A percentile compares a stretch with the other conserved stretches of the same genome.
These are phyloP conservation scores for Picochlorum costavermella DNA, from an alignment of 139 green algal species.

Conservation along the genomic window DNA sequence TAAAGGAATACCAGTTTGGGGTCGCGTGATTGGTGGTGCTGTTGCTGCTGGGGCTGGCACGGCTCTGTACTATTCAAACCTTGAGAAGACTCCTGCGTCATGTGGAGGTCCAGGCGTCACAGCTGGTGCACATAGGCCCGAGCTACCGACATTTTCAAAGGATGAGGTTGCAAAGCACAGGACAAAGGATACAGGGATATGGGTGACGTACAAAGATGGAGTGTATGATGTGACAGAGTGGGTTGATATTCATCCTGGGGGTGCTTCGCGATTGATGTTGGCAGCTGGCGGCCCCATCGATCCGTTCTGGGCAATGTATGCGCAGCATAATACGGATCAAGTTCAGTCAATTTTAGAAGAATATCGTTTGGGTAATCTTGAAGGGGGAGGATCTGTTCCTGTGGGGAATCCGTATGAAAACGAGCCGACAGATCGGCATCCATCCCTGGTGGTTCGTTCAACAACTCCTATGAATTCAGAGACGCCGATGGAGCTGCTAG, in stretches of 20 bases:
- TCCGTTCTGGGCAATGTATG: conserved; percentile 83
- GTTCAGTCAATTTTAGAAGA: conserved; percentile 55
- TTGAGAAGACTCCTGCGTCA: not conserved
- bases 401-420: conserved; percentile 59
- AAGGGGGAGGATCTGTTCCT: conserved; percentile 12
- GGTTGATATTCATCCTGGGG: conserved; percentile 47
- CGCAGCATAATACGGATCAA: conserved; percentile 64
- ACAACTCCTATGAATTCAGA: conserved; percentile 77
- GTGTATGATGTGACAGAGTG: conserved; percentile 82
- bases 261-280: conserved; percentile 63
- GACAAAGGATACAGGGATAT: conserved; percentile 53
- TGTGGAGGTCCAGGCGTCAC: not conserved
- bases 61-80: no score
- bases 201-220: conserved; percentile 78
- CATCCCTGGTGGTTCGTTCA: conserved; percentile 49
- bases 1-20: no score
- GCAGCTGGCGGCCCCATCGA: conserved; percentile 75
- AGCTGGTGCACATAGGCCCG: not conserved
- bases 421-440: conserved; percentile 53
- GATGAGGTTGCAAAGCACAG: conserved; percentile 73
- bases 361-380: conserved; percentile 71
- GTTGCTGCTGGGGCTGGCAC: no score
- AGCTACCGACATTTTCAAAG: conserved; percentile 23
- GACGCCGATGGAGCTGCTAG: conserved; percentile 57
- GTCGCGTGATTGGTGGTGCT: no score